These are phyloP conservation scores for Fusarium poae DNA, from an alignment of 2,329 filamentous ascomycete species.

Conservation along the genomic window DNA sequence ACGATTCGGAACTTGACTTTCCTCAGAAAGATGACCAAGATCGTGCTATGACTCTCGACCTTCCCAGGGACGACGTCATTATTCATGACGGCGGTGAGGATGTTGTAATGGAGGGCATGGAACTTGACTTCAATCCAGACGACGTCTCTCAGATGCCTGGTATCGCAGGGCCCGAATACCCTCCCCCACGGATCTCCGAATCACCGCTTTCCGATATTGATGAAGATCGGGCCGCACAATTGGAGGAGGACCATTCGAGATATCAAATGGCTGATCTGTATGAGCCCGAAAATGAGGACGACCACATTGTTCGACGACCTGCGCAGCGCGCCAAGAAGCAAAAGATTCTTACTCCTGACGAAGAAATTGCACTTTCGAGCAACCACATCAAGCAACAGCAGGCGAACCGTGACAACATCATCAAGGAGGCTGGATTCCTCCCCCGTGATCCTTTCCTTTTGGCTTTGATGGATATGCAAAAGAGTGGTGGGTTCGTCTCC, in stretches of 20 bases:
- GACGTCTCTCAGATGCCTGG: conserved; percentile 70
- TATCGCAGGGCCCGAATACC: conserved; percentile 61
- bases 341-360: conserved; percentile 85
- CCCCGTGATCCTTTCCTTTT: conserved; percentile 89
- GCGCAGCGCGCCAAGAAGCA: conserved; percentile 81
- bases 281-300: conserved; percentile 70
- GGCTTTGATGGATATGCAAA: conserved; percentile 91
- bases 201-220: conserved; percentile 79
- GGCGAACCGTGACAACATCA: conserved; percentile 85
- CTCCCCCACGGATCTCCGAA: conserved; percentile 74
- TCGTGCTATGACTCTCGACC: conserved; percentile 66
- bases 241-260: conserved; percentile 69
- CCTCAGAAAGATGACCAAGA: conserved; percentile 68
- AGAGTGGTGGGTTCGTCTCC: conserved; percentile 88
- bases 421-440: conserved; percentile 85
- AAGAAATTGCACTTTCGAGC: conserved; percentile 81
- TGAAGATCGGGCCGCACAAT: conserved; percentile 70
- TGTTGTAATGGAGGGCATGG: conserved; percentile 68
- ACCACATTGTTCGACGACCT: conserved; percentile 72
- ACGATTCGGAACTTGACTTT: conserved; percentile 70
- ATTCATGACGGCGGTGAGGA: conserved; percentile 75
- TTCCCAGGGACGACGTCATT: conserved; percentile 67
- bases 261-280: conserved; percentile 70
- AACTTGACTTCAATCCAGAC: conserved; percentile 73
- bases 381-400: conserved; percentile 88